Percentiles rank a stretch among this genome's conserved stretches.
These are phyloP conservation scores for Harrya chromipes DNA, from an alignment of 768 basidiomycete genomes.

Conservation along the genomic window DNA sequence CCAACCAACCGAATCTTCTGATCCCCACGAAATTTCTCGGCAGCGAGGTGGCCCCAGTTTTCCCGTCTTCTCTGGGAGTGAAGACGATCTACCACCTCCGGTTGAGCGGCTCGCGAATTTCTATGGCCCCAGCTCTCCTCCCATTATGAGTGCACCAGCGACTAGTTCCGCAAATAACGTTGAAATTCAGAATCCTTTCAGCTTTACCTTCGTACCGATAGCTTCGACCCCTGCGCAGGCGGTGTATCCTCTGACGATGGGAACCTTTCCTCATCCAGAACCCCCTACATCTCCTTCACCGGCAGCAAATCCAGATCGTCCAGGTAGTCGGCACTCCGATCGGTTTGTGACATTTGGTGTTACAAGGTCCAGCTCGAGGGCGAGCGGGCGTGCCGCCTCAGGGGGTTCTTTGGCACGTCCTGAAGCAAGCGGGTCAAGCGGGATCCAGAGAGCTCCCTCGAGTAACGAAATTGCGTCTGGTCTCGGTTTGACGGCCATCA, in stretches of 20 bases:
- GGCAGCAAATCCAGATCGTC: slow-evolving; percentile 30
- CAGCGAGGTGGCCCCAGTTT: slow-evolving; percentile 40
- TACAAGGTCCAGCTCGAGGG: slow-evolving; percentile 39
- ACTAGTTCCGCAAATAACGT: slow-evolving; percentile 49
- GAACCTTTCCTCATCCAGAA: slow-evolving; percentile 34
- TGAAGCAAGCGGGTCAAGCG: slow-evolving; percentile 25
- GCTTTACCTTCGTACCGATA: slow-evolving; percentile 49
- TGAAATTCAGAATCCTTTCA: slow-evolving; percentile 56
- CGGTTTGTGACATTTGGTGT: slow-evolving; percentile 26
- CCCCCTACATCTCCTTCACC: slow-evolving; percentile 35
- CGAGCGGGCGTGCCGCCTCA: slow-evolving; percentile 27
- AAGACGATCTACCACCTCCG: slow-evolving; percentile 47
- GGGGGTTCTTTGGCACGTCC: slow-evolving; percentile 26
- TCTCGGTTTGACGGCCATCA: slow-evolving; percentile 40
- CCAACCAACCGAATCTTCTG: slow-evolving; percentile 16
- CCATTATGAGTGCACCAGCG: slow-evolving; percentile 30
- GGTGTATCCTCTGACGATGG: slow-evolving; percentile 37
- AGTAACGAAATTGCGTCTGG: slow-evolving; percentile 47
- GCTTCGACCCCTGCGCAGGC: slow-evolving; percentile 50
- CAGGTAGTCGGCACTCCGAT: slow-evolving; percentile 34
- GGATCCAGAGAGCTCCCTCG: slow-evolving; percentile 33
- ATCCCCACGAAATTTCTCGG: slow-evolving; percentile 9
- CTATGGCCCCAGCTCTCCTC: slow-evolving; percentile 43
- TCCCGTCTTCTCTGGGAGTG: slow-evolving; percentile 45
- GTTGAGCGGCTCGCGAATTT: slow-evolving; percentile 52